Base-by-base conservation (phyloP, 2,329 filamentous ascomycete species). In the Neodidymelliopsis sp. region DNA sequence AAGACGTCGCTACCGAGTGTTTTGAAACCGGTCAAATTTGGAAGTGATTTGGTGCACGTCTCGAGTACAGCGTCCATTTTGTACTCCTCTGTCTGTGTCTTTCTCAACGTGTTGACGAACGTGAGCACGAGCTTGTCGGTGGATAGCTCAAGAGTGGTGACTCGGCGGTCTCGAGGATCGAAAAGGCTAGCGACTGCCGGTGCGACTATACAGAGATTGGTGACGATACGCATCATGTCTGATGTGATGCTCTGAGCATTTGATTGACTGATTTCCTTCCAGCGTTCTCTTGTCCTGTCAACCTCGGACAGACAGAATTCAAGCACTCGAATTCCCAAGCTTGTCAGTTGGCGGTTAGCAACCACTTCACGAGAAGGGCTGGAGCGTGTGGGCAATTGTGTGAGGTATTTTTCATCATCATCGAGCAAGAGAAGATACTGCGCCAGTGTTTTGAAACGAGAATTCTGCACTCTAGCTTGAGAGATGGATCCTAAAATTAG, bases 141-240 rank as follows among this genome's bases (percentile, higher is more conserved):
- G 2, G 62, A 56, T 3, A 40, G 49, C 24, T 63, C 59, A 7
- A 71, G 47, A 20, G 54, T 52, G n/a, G 37, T 38, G 6, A 65
- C 54, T 10, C 64, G 65, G 18, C 55, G 59, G 27, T 69, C 62
- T 25, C 57, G 49, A 9, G 51, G 30, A 16, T 62, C 44, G 11
- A 49, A 44, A 20, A 67, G 34, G 7, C 40, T 49, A 30, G 54
- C 48, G 10, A 73, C 19, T 28, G 69, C 79, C 15, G 65, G 62
- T 18, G 64, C 68, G 16, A 77, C 69, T 15, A 80, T 70, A 59
- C 77, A 80, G 34, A 80, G 72, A n/a, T 76, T 79, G 5, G 70
- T 68, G n/a, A 81, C 46, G 22, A 79, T 74, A 27, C 79, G 78
- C 53, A 82, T 63, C 62, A 80, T 76, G 46, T 83, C 79, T 6